Evolutionary conservation across 2,329 filamentous ascomycete species (phyloP), one percentile per base, ranked within the genome.

Genomic region (Purpureocillium takamizusanense): DNA sequence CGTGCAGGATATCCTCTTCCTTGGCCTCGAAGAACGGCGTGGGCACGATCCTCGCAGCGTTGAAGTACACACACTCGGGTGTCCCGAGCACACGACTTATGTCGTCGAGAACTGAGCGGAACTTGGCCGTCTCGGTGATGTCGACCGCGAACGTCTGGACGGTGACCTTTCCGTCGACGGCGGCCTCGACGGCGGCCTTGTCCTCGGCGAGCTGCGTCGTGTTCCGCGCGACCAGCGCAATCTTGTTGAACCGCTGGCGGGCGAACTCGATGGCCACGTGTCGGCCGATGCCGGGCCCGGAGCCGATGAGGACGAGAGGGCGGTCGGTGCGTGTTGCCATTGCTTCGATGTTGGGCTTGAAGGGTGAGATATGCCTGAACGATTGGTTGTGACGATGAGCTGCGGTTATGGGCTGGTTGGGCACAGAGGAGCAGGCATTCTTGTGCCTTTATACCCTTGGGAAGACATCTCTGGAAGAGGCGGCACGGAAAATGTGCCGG

Each of bases 201-300:
- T 65, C 60, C 2, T 48, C 41, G 21, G 56, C 40, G 7, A 74
- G 57, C 5, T 67, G 59, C 4, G 58, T 45, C 0, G 42, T 43
- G 44, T 66, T 61, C 21, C 70, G 60, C 0, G 67, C 59, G 11
- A 74, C 56, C 3, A 74, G 59, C 12, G 69, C 63, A 9, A 73
- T 50, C 42, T 69, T 68, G 17, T 29, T 94, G 76, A 86, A 95
- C 50, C 86, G 86, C 57, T 88, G 86, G 40, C 74, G 67, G 15
- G 88, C 86, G 36, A 95, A 78, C 56, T 94, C 84, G 29, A 83
- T 72, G 21, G 87, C 85, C 58, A 85, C 95, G 65, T 94, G 87
- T 65, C 92, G 94, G 55, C 88, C 88, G 46, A 95, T 79, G 47
- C 88, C 88, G 62, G 94, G 88, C 9, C 86, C 92, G 36, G 87